Evolutionary conservation across 768 basidiomycete genomes (phyloP), one percentile per base, ranked within the genome.

Genomic region (Amanita subjunquillea): DNA sequence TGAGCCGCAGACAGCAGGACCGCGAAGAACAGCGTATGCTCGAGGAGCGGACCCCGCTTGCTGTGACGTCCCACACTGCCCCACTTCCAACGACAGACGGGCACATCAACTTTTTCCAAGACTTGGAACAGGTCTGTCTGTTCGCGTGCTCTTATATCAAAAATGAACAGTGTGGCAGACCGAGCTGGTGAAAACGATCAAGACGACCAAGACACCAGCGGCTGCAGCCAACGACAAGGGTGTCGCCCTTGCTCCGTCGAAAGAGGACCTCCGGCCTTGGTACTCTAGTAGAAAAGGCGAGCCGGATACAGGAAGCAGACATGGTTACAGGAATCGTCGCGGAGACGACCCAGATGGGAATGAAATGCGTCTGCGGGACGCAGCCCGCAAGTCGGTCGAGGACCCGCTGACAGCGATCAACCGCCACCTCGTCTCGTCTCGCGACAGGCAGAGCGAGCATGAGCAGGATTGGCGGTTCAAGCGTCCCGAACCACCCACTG

Each of bases 61-160:
- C 17, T 13, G 22, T 22, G 20, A 49, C 48, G 22, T 50, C 48
- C 15, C 13, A 25, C 27, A 44, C 47, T n/a, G 39, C 50, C 7
- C 53, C 50, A 5, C 55, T 78, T 53, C 70, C 75, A 29, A 72
- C 74, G 2, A 72, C 77, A 1, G 71, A 71, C 34, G 83, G 84
- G 1, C 89, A 92, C 59, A 88, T 91, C 66, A 91, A 91, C 62
- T 67, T 92, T 48, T 91, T 91, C 57, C 83, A 86, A 58, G 87
- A 90, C 59, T 57, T 91, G n/a, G 89, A 91, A 60, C 74, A 80
- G 57, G 87, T 84, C 50, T 20, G 32, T 15, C 22, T 34, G 30
- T 30, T 3, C 29, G 22, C 10, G 22, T 55, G 36, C 23, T 15
- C 43, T 12, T 29, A 41, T 10, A 20, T 45, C 55, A 39, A 54